Conservation (phyloP, 225 moss, liverwort and hornwort genomes). For the Thuidium tamariscinum region DNA sequence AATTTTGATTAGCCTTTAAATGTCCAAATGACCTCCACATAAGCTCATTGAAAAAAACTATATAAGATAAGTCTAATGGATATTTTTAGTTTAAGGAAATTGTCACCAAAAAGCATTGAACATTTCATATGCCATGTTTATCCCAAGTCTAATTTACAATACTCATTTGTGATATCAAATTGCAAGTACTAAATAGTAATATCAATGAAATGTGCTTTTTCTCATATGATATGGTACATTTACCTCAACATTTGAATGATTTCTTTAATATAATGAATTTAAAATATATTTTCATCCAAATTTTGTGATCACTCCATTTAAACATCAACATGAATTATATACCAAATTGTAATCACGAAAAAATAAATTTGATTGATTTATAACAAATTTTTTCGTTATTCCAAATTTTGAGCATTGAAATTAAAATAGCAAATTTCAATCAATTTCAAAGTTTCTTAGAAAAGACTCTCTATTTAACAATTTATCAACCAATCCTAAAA, state of each 20-base stretch:
- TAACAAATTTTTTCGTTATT: too few relatives aligned
- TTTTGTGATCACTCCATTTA: neutral
- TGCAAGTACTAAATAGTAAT: too few relatives aligned
- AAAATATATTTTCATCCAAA: neutral
- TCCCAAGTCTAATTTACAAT: neutral
- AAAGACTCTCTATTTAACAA: accelerated
- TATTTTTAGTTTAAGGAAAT: neutral
- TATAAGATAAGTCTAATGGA: too few relatives aligned
- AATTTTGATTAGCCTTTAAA: too few relatives aligned
- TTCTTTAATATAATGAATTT: neutral
- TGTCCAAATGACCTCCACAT: neutral
- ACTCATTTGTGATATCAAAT: neutral
- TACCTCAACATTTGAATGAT: too few relatives aligned
- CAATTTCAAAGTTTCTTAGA: neutral
- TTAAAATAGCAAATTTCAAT: neutral
- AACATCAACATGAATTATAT: too few relatives aligned
- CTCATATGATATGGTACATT: too few relatives aligned
- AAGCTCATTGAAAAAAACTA: neutral
- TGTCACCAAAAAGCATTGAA: accelerated
- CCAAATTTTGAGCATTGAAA: too few relatives aligned
- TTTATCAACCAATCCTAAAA: neutral
- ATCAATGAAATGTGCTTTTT: neutral
- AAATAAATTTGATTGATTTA: neutral
- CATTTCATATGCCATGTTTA: accelerated
- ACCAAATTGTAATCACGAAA: too few relatives aligned